These are phyloP conservation scores for Trifolium dubium DNA, from an alignment of 306 rosid genomes.

Conservation along the genomic window DNA sequence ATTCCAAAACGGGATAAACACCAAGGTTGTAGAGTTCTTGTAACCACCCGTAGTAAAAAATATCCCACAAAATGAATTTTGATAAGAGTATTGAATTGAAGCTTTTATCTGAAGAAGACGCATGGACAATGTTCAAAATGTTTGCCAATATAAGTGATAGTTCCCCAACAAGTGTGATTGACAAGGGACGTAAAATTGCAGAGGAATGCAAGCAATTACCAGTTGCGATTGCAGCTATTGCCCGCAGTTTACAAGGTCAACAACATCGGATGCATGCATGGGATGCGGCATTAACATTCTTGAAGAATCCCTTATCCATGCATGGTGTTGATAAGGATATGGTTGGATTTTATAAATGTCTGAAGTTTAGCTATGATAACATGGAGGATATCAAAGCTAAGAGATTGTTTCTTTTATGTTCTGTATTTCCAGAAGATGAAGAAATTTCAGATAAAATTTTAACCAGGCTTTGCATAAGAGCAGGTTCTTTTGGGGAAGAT, in stretches of 20 bases:
- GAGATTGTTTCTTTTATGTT: slow-evolving; percentile 23
- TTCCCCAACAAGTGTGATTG: not conserved
- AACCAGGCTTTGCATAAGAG: not conserved
- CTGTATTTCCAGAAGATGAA: slow-evolving; percentile 40
- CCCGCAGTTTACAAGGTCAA: not conserved
- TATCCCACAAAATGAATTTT: slow-evolving; percentile 1
- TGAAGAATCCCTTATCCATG: not conserved
- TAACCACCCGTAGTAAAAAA: not conserved
- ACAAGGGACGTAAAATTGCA: not conserved
- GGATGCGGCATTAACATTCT: not conserved
- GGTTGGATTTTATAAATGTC: not conserved
- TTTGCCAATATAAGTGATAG: not conserved
- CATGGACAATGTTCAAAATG: not conserved
- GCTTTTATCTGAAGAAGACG: not conserved
- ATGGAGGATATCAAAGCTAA: not conserved
- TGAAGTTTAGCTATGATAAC: slow-evolving; percentile 11
- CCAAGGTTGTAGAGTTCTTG: slow-evolving; percentile 8
- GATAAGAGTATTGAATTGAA: not conserved
- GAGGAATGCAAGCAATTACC: slow-evolving; percentile 39
- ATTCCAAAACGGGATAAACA: not conserved
- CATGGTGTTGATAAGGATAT: not conserved
- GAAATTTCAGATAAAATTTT: slow-evolving; percentile 13
- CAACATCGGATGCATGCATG: not conserved
- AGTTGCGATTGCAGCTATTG: slow-evolving; percentile 3
- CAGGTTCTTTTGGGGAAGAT: not conserved